Base-by-base conservation (phyloP, 2,329 filamentous ascomycete genomes). In the Zymoseptoria passerinii region DNA sequence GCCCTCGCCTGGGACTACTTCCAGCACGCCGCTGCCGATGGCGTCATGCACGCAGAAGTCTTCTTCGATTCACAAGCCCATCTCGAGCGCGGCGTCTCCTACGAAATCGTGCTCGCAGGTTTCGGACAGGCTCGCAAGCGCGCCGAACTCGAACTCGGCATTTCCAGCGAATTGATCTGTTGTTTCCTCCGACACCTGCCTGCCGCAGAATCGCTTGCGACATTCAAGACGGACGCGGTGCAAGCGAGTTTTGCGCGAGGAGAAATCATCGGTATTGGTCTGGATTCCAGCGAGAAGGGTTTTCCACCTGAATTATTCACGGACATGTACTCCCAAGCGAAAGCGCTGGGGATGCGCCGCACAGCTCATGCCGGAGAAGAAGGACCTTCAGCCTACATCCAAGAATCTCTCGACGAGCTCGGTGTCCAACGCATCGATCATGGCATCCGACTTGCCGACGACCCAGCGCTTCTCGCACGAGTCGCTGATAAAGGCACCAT, bases 11-110 rank as follows among this genome's bases (percentile, higher is more conserved):
- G 83, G 77, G 81, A 82, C 61, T 92, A 92, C 74, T 87, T 91
- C 71, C 68, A 77, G 29, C 82, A 80, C 58, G 88, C 86, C 2
- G 78, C 83, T 29, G 74, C 74, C 1, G 83, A 90, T 61, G 83
- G 83, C 44, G 84, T 91, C 1, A 78, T 82, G 53, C 88, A 92
- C 68, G 85, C 86, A 9, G 89, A 90, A 72, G 80, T 90, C 63
- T 92, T 90, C 75, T 91, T 92, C 74, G 89, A 92, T 70, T 88
- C 88, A 1, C 88, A 92, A 72, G 87, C 86, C 1, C 89, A 92
- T 71, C 80, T 83, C 4, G 75, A 74, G 10, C 80, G 87, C 18
- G 85, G 85, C 4, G 74, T 92, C 3, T 64, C 77, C 7, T 86
- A 89, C 68, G 75, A 79, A 16, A 85, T 82, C 1, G 80, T 91